Percentiles rank a stretch among this genome's conserved stretches.
Evolutionary conservation across 306 rosid species (phyloP).

Genomic region (Acmispon strigosus): DNA sequence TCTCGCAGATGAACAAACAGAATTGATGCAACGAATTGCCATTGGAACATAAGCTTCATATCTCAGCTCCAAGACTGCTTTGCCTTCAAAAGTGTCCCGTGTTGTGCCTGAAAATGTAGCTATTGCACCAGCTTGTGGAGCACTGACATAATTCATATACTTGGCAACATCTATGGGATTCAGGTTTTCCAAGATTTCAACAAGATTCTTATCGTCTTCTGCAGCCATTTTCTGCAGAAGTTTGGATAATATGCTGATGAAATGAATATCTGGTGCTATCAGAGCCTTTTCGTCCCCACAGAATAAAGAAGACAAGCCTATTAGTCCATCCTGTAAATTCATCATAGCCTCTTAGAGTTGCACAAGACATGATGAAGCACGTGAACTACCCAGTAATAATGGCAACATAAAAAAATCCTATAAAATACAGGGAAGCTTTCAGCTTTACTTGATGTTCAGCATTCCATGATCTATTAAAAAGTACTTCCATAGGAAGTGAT

Average conservation of each 20-base stretch:
- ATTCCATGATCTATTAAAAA: not conserved
- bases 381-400: not conserved
- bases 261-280: not conserved
- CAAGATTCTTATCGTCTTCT: slow-evolving; percentile 54
- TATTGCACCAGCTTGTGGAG: slow-evolving; percentile 82
- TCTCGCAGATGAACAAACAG: slow-evolving; percentile 71
- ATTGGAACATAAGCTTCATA: slow-evolving; percentile 85
- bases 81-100: slow-evolving; percentile 71
- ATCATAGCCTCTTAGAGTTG: not conserved
- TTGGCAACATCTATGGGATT: slow-evolving; percentile 48
- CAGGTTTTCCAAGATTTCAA: slow-evolving; percentile 65
- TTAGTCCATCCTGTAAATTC: not conserved
- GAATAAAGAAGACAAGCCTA: not conserved
- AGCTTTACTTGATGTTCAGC: not conserved
- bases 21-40: slow-evolving; percentile 65
- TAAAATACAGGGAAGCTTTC: not conserved
- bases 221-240: slow-evolving; percentile 38
- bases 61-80: slow-evolving; percentile 71
- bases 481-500: too few species aligned
- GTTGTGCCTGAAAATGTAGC: slow-evolving; percentile 93
- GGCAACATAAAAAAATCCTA: slow-evolving; percentile 7
- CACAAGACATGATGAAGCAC: not conserved
- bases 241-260: not conserved
- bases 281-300: not conserved
- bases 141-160: slow-evolving; percentile 61